Conservation (phyloP, 2,329 filamentous ascomycete genomes). For the Periconia sp. region DNA sequence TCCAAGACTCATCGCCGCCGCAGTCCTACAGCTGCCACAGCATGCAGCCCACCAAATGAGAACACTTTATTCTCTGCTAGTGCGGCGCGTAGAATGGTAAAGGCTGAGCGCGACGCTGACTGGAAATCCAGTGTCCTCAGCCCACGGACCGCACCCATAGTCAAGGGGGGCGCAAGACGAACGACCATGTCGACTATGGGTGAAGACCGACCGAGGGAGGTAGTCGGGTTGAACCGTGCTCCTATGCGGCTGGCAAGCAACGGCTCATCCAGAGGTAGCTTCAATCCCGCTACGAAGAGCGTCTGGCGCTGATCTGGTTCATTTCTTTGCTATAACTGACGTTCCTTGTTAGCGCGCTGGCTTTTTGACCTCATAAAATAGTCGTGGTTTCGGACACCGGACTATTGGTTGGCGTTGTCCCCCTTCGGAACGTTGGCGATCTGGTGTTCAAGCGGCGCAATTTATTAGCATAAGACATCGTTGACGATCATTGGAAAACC, state of each 20-base stretch:
- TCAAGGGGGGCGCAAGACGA: constrained; percentile 55
- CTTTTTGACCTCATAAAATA: constrained; percentile 2
- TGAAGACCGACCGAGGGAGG: constrained; percentile 37
- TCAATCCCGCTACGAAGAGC: constrained; percentile 36
- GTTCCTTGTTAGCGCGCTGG: constrained; percentile 4
- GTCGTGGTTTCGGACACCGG: too few relatives aligned
- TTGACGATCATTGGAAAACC: too few relatives aligned
- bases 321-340: constrained; percentile 9
- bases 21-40: constrained; percentile 56
- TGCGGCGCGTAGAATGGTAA: constrained; percentile 71
- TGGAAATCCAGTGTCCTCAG: constrained; percentile 65
- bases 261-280: constrained; percentile 37
- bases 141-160: constrained; percentile 64
- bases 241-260: constrained; percentile 42
- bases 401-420: too few relatives aligned
- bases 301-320: constrained; percentile 36
- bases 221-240: constrained; percentile 30
- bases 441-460: too few relatives aligned
- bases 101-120: constrained; percentile 63
- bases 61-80: constrained; percentile 68
- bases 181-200: constrained; percentile 43
- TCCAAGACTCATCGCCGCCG: constrained; percentile 58
- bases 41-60: constrained; percentile 62
- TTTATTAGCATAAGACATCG: too few relatives aligned
- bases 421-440: too few relatives aligned